These are phyloP conservation scores for Boletus patriciae DNA, from an alignment of 768 basidiomycete genomes.

Conservation along the genomic window DNA sequence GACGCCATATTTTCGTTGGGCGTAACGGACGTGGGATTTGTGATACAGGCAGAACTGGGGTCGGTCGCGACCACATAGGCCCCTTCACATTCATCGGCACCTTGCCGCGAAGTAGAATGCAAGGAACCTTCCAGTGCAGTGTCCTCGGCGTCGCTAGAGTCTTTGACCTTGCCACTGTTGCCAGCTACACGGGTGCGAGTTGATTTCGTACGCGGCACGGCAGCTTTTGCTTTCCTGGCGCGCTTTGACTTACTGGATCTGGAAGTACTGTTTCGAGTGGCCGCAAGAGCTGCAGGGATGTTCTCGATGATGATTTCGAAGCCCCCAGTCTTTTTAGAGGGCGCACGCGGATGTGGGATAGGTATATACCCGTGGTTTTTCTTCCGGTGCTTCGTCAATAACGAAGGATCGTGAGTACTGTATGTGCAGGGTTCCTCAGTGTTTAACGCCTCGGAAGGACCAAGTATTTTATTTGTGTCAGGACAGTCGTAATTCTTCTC, in stretches of 20 bases:
- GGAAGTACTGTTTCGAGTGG: background rate
- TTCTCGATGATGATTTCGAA: background rate
- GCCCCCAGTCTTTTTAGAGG: too few species aligned
- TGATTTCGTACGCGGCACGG: background rate
- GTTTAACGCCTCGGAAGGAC: background rate
- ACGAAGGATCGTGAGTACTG: slow-evolving; percentile 15
- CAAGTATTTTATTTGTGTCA: background rate
- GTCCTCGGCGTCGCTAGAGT: background rate
- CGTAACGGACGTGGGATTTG: background rate
- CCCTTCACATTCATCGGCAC: background rate
- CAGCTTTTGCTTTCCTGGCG: background rate
- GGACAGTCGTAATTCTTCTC: slow-evolving; percentile 7
- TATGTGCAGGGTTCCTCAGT: background rate
- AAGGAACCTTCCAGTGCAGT: background rate
- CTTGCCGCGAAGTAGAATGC: background rate
- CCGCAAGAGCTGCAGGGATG: background rate
- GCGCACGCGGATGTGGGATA: background rate
- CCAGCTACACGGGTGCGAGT: background rate
- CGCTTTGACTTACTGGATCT: too few species aligned
- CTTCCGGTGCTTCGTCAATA: slow-evolving; percentile 17
- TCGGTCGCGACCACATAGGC: too few species aligned
- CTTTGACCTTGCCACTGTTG: too few species aligned
- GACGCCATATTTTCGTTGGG: too few species aligned
- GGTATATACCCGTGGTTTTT: slow-evolving; percentile 14
- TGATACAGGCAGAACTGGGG: background rate